Base-by-base conservation (phyloP, 805 yeast genomes). In the Candida koratica region DNA sequence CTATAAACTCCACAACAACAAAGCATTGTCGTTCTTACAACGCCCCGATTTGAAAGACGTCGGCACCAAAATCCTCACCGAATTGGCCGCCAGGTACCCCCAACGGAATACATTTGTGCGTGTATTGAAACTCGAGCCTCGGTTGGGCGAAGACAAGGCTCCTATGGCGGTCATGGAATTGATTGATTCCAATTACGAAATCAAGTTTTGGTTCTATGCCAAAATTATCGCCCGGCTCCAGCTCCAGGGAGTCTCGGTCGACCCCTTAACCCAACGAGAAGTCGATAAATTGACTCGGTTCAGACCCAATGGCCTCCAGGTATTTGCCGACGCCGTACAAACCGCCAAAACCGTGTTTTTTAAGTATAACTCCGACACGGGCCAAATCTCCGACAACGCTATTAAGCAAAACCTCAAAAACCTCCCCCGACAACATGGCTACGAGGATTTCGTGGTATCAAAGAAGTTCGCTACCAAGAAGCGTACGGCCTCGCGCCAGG, bases 161-260 rank as follows among this genome's bases (percentile, higher is more conserved):
- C 89, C 89, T 20, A 93, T 85, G 70, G 80, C 93, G 0, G 79
- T 89, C 6, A 53, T 93, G 36, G 98, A 93, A 60, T 67, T 93
- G 32, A 94, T 90, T 1, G 96, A 84, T 48, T 55, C 68, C 1
- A 64, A 55, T 3, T 61, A 50, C 40, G 95, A 86, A 54, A 72
- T 84, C 69, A 76, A 81, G 48, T 73, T 78, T 45, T 84, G 94
- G 78, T 64, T 77, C 51, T 71, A 78, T 6, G 96, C 95, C n/a
- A 76, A 85, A 57, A 69, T 77, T 3, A 90, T 84, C 5, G 96
- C 95, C n/a, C 72, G 95, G 47, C 65, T 82, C 36, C 80, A 84
- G 60, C 60, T 71, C 33, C 86, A 81, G 52, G 77, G 73, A 4
- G 58, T 73, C 37, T 73, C 72, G 15, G 50, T 78, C 22, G 71